Evolutionary conservation across 1,284 basidiomycete genomes (phyloP), one percentile per base, ranked within the genome.

Genomic region (Marasmius tenuissimus): DNA sequence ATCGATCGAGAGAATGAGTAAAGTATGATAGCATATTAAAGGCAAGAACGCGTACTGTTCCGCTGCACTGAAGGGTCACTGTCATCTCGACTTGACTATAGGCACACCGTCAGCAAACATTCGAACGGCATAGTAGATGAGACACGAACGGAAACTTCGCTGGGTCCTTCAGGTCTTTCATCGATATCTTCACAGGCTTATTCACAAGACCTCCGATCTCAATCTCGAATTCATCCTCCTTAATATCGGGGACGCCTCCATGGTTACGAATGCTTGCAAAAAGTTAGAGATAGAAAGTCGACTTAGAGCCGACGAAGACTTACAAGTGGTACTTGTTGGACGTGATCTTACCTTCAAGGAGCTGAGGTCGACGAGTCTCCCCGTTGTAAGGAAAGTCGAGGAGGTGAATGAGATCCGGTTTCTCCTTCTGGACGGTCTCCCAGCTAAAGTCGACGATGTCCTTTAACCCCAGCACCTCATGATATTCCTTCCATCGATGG

Each of bases 351-450:
- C 73, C 76, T 47, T 72, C 69, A 60, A 83, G 68, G 14, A 84
- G 74, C 62, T 81, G 75, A 16, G 76, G 68, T 22, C 77, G 71
- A 16, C 69, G 73, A 18, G 81, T 82, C 69, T 83, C 81, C 45
- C 82, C 82, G 64, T 85, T 84, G 66, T 83, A 82, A 7, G 82
- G 79, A 63, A 82, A 85, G 65, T 84, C 81, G 35, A 85, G 73
- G 14, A 85, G 69, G 64, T 85, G 82, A 37, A 85, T 78, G 65
- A 85, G 73, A 65, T 82, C 80, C 10, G 79, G 77, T 66, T 85
- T 85, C 69, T 85, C 84, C 63, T 76, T 77, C 63, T 79, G 78
- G 22, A 85, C 81, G 1, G 78, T 77, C 62, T 81, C 76, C 84
- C 84, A 85, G 73, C 81, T 84, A 66, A 77, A 75, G 64, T 83